Conservation (phyloP, 1,284 basidiomycete species). For the Ustilago shanxiensis region DNA sequence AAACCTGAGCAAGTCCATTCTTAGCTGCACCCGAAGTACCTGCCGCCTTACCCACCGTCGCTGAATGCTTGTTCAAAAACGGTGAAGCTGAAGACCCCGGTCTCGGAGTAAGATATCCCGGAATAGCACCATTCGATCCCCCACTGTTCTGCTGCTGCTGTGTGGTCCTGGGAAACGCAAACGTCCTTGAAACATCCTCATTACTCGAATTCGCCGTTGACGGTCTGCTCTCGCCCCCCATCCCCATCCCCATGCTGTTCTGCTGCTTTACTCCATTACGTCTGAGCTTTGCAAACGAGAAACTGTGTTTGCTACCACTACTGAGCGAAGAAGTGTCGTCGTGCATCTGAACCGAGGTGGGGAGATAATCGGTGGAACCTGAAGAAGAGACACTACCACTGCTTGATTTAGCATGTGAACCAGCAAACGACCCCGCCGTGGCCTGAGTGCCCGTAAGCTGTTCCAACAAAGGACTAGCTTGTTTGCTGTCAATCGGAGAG, state of each 20-base stretch:
- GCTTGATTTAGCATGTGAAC: constrained; percentile 29
- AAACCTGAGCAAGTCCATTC: constrained; percentile 34
- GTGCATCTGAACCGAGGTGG: constrained; percentile 8
- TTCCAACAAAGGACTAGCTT: constrained; percentile 23
- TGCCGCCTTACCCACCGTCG: constrained; percentile 38
- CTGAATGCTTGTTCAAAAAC: constrained; percentile 53
- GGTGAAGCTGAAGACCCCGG: constrained; percentile 45
- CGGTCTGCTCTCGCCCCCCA: constrained; percentile 13
- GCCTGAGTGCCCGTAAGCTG: constrained; percentile 19
- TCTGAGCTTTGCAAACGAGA: constrained; percentile 33
- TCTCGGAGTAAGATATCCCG: constrained; percentile 31
- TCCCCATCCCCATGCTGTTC: background rate
- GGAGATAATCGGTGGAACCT: constrained; percentile 31
- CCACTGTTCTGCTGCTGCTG: constrained; percentile 6
- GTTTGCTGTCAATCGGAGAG: constrained; percentile 31
- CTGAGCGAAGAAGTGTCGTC: constrained; percentile 25
- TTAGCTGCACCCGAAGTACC: constrained; percentile 19
- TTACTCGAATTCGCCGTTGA: constrained; percentile 36
- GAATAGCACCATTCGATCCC: constrained; percentile 7
- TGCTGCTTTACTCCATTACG: constrained; percentile 19
- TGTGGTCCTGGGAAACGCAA: constrained; percentile 16
- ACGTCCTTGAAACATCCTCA: constrained; percentile 26
- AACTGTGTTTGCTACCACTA: constrained; percentile 37
- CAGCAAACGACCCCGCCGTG: constrained; percentile 15
- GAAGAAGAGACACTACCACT: constrained; percentile 32